Percentiles rank a stretch among this genome's conserved stretches.
Conservation (phyloP, 2,329 filamentous ascomycete species). For the Sporothrix dimorphospora region DNA sequence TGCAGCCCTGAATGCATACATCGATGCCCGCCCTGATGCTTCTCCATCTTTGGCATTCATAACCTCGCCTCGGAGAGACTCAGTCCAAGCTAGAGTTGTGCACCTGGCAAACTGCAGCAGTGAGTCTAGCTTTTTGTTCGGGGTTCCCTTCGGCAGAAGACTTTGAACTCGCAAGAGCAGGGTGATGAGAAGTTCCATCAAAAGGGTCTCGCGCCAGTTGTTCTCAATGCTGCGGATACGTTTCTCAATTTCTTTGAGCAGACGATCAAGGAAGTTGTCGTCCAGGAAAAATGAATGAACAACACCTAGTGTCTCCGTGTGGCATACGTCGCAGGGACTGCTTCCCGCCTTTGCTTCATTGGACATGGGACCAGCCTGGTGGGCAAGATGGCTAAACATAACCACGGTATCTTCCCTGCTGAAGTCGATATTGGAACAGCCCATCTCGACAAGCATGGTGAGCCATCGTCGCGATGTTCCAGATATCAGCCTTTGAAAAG, state of each 20-base stretch:
- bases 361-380: constrained; percentile 58
- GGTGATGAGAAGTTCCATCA: constrained; percentile 61
- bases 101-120: constrained; percentile 49
- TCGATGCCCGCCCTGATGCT: constrained; percentile 44
- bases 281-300: constrained; percentile 55
- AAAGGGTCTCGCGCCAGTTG: constrained; percentile 62
- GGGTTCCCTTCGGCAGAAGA: constrained; percentile 15
- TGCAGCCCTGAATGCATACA: constrained; percentile 57
- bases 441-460: constrained; percentile 50
- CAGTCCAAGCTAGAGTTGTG: constrained; percentile 55
- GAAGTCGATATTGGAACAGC: constrained; percentile 61
- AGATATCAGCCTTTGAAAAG: constrained; percentile 53
- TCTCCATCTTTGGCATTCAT: constrained; percentile 44
- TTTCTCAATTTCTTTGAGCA: constrained; percentile 52
- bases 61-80: constrained; percentile 50
- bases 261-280: constrained; percentile 50
- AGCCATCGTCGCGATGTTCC: constrained; percentile 54
- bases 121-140: background rate
- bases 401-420: constrained; percentile 54
- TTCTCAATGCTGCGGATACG: constrained; percentile 49
- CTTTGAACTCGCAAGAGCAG: constrained; percentile 49
- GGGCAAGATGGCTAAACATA: constrained; percentile 55
- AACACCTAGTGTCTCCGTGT: constrained; percentile 44
- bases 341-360: too few species aligned
- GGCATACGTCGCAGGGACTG: background rate